phyloP scores from a whole-genome alignment of 2,329 filamentous ascomycete species.

The Fusarium protoensiforme region DNA sequence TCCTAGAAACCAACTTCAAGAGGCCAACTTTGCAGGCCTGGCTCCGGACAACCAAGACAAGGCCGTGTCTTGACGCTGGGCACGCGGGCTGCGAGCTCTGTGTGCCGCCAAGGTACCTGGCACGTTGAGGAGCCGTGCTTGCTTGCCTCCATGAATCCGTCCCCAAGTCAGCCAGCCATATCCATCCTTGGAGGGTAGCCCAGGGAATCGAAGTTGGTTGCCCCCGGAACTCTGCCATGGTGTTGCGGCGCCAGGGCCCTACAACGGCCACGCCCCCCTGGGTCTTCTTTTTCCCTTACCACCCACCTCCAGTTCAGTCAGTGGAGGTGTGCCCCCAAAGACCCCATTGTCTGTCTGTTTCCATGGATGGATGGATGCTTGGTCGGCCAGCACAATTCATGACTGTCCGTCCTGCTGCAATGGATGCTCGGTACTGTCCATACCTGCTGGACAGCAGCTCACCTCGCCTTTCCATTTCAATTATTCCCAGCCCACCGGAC shows the following conservation, averaged over 20 bases:
- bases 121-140: constrained; percentile 17
- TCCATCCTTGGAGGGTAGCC: background rate
- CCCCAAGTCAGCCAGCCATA: constrained; percentile 10
- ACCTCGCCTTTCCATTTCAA: background rate
- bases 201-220: constrained; percentile 6
- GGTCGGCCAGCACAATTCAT: constrained; percentile 4
- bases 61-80: constrained; percentile 1
- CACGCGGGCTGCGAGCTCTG: constrained; percentile 9
- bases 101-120: constrained; percentile 22
- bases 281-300: background rate
- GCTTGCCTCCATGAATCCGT: constrained; percentile 4
- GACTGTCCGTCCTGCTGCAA: background rate
- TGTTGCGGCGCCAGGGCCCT: constrained; percentile 3
- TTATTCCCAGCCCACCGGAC: constrained; percentile 5
- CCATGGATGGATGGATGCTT: background rate
- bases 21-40: constrained; percentile 20
- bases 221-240: background rate
- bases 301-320: background rate
- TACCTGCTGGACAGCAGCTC: background rate
- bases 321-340: background rate
- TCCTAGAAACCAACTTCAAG: constrained; percentile 30
- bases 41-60: constrained; percentile 5
- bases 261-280: background rate
- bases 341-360: background rate
- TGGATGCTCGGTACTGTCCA: background rate